Conservation (phyloP, 2,329 filamentous ascomycete species). For the Clarireedia homoeocarpa region DNA sequence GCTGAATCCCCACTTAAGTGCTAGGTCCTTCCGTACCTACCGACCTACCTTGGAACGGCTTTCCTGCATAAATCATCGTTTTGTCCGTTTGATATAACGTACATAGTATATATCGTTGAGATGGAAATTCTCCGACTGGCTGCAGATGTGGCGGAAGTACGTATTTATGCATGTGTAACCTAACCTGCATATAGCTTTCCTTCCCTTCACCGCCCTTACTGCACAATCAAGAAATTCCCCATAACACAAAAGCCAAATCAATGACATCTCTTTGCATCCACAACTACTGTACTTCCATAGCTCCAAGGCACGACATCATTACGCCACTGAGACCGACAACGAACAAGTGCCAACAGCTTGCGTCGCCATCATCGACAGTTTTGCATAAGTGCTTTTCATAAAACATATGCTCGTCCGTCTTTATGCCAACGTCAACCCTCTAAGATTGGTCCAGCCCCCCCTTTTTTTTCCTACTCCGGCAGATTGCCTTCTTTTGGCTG, state of each 20-base stretch:
- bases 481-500: not conserved
- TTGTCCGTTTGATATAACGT: slow-evolving; percentile 12
- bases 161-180: slow-evolving; percentile 15
- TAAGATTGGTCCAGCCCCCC: slow-evolving; percentile 24
- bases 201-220: slow-evolving; percentile 13
- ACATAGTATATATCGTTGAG: slow-evolving; percentile 12
- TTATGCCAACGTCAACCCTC: slow-evolving; percentile 23
- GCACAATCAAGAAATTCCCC: slow-evolving; percentile 12
- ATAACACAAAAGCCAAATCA: slow-evolving; percentile 3
- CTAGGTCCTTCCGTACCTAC: not conserved
- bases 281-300: not conserved
- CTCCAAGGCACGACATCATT: not conserved
- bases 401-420: not conserved
- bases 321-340: too few species aligned
- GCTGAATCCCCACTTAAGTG: not conserved
- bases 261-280: slow-evolving; percentile 7
- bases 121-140: slow-evolving; percentile 21
- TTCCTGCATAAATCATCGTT: not conserved
- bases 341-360: not conserved
- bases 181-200: slow-evolving; percentile 3
- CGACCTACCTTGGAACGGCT: not conserved
- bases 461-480: slow-evolving; percentile 15
- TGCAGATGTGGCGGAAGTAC: not conserved
- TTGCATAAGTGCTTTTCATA: slow-evolving; percentile 17
- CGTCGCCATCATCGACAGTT: slow-evolving; percentile 5